These are phyloP conservation scores for Aspergillus diversus DNA, from an alignment of 495 filamentous ascomycete species.

Conservation along the genomic window DNA sequence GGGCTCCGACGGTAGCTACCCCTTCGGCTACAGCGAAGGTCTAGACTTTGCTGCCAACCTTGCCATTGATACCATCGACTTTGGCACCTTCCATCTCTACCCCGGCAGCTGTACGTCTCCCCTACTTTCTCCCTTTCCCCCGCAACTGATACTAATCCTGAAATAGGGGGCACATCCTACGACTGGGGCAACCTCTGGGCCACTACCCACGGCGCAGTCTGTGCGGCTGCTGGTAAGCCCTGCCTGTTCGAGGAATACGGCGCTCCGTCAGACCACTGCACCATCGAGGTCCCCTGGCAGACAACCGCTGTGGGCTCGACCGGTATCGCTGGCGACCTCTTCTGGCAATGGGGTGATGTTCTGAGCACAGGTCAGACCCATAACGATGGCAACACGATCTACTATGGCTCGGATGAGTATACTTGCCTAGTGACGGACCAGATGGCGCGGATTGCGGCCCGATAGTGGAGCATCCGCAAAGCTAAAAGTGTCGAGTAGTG, in stretches of 20 bases:
- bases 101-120: constrained; percentile 54
- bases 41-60: constrained; percentile 67
- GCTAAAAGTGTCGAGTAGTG: too few species aligned
- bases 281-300: constrained; percentile 62
- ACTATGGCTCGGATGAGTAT: constrained; percentile 58
- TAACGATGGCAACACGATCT: constrained; percentile 66
- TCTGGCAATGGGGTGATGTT: constrained; percentile 68
- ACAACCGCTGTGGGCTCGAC: constrained; percentile 52
- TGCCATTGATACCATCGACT: constrained; percentile 61
- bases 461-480: neutral
- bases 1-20: constrained; percentile 56
- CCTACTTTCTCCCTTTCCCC: constrained; percentile 23
- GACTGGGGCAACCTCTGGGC: constrained; percentile 63
- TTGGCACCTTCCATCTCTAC: constrained; percentile 70
- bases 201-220: constrained; percentile 59
- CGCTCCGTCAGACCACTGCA: constrained; percentile 44
- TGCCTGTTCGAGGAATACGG: constrained; percentile 75
- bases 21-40: constrained; percentile 62
- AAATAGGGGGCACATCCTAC: constrained; percentile 43
- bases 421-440: constrained; percentile 62
- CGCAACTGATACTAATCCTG: constrained; percentile 21
- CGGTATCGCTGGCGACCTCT: constrained; percentile 59
- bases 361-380: constrained; percentile 60
- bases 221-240: constrained; percentile 61
- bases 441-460: constrained; percentile 33